Percentiles rank a stretch among this genome's conserved stretches.
Evolutionary conservation across 2,329 filamentous ascomycete species (phyloP).

Genomic region (Trichoderma sp.): DNA sequence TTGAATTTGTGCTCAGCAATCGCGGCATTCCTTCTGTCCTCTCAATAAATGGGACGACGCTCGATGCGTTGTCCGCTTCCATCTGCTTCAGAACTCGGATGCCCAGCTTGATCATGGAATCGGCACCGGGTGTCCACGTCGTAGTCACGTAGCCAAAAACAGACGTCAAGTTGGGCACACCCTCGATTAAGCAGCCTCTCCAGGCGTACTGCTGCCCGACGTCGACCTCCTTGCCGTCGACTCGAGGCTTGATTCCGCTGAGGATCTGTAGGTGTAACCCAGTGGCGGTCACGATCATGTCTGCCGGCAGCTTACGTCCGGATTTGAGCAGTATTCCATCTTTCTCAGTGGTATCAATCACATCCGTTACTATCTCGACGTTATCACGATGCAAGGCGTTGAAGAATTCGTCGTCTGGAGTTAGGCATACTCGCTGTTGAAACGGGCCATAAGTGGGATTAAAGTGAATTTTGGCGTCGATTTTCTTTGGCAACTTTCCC

Average conservation of each 20-base stretch:
- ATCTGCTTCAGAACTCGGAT: slow-evolving; percentile 53
- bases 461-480: slow-evolving; percentile 61
- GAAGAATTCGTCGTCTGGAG: slow-evolving; percentile 56
- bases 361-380: slow-evolving; percentile 48
- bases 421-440: slow-evolving; percentile 73
- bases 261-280: slow-evolving; percentile 59
- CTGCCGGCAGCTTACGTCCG: slow-evolving; percentile 52
- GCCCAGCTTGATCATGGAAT: slow-evolving; percentile 47
- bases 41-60: slow-evolving; percentile 44
- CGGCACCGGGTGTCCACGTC: slow-evolving; percentile 65
- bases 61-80: slow-evolving; percentile 43
- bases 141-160: slow-evolving; percentile 64
- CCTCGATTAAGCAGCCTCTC: slow-evolving; percentile 64
- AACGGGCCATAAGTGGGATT: slow-evolving; percentile 63
- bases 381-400: slow-evolving; percentile 44
- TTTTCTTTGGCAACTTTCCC: slow-evolving; percentile 48
- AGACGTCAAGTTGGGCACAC: slow-evolving; percentile 60
- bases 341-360: slow-evolving; percentile 48
- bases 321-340: slow-evolving; percentile 47
- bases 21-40: slow-evolving; percentile 26
- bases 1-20: slow-evolving; percentile 29
- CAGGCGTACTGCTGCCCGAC: slow-evolving; percentile 54
- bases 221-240: slow-evolving; percentile 53
- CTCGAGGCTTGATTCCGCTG: slow-evolving; percentile 48
- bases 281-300: slow-evolving; percentile 68